Evolutionary conservation across 345 rosid genomes (phyloP).

Genomic region (rapeseed (Brassica napus)): Da-Ae NC_063448.1:24501-25000

Average conservation of each 20-base stretch:
- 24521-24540: constrained; percentile 95
- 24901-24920: constrained; percentile 57
- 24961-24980: constrained; percentile 95
- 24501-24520: constrained; percentile 9
- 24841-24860: not conserved
- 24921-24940: constrained; percentile 81
- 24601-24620: not conserved
- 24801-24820: not conserved
- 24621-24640: not conserved
- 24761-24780: not conserved
- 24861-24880: not conserved
- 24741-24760: not conserved
- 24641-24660: constrained; percentile 47
- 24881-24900: not conserved
- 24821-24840: not conserved
- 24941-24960: constrained; percentile 90
- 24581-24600: not conserved
- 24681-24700: constrained; percentile 92
- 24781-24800: not conserved
- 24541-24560: constrained; percentile 89
- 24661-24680: constrained; percentile 95
- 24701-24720: constrained; percentile 77
- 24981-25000: constrained; percentile 81
- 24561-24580: constrained; percentile 79
- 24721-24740: constrained; percentile 73